Evolutionary conservation across 2,329 filamentous ascomycete genomes (phyloP), one percentile per base, ranked within the genome.

Genomic region (Exophiala mesophila): DNA sequence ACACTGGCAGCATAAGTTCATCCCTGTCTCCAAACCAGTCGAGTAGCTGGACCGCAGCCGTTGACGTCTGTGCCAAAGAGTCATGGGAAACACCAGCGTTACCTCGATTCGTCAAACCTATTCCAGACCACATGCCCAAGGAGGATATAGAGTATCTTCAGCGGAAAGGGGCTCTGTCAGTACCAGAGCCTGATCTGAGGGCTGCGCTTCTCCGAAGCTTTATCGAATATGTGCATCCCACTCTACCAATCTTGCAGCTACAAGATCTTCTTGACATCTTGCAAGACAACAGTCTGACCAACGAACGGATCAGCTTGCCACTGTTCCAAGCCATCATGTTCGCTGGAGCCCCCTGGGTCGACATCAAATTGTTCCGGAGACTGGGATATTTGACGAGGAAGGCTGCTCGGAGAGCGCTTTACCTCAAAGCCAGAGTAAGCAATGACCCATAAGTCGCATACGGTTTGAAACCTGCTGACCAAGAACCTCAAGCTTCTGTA

Each of bases 301-400:
- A 76, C 33, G 73, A 77, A 53, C 81, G 83, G 9, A 74, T 88
- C 56, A 95, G 88, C 66, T 69, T 96, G 56, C 77, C 95, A 44
- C 69, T 95, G 2, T 95, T 94, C 63, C 89, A 96, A 60, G 85
- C 88, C 7, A 83, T 95, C 57, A 94, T 96, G 86, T 96, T 96
- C 61, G 83, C 87, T 1, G 88, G 85, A 1, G 84, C 85, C 2
- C 87, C 88, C 0, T 94, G 90, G 60, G 82, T 94, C 44, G 86
- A 90, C 55, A 82, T 87, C 66, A 78, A 82, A 44, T 73, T 80
- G 57, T 71, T 96, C 30, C 78, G 77, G 28, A 77, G 81, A 38
- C 85, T 83, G 10, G 89, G 89, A 2, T 94, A 86, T 59, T 63
- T 75, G 4, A 83, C 76, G 16, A 76, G 88, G 35, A 89, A 90